These are phyloP conservation scores for Xylaria sp. DNA, from an alignment of 2,329 filamentous ascomycete genomes.

Conservation along the genomic window DNA sequence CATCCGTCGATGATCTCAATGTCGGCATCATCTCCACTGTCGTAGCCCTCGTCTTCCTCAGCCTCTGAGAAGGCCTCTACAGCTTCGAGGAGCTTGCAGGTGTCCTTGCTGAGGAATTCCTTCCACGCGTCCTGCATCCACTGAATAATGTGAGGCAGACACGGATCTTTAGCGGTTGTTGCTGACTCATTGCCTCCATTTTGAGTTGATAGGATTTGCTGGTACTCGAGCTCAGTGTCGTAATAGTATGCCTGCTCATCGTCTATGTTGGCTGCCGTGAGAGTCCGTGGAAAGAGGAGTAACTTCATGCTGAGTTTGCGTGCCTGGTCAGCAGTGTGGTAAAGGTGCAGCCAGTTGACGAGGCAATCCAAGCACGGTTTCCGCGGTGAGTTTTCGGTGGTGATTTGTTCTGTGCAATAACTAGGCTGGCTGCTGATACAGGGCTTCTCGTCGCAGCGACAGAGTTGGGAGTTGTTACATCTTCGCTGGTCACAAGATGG, in stretches of 20 bases:
- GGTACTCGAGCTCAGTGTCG: slow-evolving; percentile 22
- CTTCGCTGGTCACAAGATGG: slow-evolving; percentile 22
- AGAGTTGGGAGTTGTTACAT: slow-evolving; percentile 22
- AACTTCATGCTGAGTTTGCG: slow-evolving; percentile 15
- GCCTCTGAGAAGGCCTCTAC: slow-evolving; percentile 1
- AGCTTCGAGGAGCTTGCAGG: not conserved
- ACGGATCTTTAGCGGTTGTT: not conserved
- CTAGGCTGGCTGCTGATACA: not conserved
- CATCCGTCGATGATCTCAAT: not conserved
- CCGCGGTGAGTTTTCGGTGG: not conserved
- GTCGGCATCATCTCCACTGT: not conserved
- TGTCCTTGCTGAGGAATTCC: slow-evolving; percentile 14
- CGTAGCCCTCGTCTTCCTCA: not conserved
- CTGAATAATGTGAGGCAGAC: slow-evolving; percentile 11
- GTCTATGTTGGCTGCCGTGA: slow-evolving; percentile 13
- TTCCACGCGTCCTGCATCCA: slow-evolving; percentile 25
- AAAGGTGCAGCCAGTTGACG: slow-evolving; percentile 22
- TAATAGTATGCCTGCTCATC: slow-evolving; percentile 17
- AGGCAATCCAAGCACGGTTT: slow-evolving; percentile 14
- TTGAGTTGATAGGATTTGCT: not conserved
- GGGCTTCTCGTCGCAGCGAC: slow-evolving; percentile 12
- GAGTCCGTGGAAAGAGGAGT: slow-evolving; percentile 18
- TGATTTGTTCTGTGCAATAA: not conserved
- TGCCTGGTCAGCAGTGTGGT: slow-evolving; percentile 14
- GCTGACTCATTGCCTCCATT: not conserved